phyloP scores from a whole-genome alignment of 2,329 filamentous ascomycete genomes.

The Penicillium capsulatum region DNA sequence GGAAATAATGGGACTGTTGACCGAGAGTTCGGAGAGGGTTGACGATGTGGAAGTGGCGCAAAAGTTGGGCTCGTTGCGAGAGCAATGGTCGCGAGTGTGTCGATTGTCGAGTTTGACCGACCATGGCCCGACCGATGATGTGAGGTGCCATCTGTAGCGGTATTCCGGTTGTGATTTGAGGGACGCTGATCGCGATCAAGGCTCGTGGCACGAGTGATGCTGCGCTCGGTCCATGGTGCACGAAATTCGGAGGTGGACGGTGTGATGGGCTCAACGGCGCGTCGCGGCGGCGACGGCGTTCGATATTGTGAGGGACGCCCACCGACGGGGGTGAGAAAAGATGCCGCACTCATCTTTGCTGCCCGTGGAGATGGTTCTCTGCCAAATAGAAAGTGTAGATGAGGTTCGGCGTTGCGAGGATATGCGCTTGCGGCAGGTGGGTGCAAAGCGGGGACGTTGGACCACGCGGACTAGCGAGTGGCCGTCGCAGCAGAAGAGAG shows the following conservation, averaged over 20 bases:
- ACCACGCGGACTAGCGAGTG: constrained; percentile 41
- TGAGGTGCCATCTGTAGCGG: constrained; percentile 19
- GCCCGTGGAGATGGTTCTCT: constrained; percentile 10
- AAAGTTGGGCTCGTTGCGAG: constrained; percentile 48
- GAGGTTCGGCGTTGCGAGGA: constrained; percentile 22
- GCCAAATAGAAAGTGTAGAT: constrained; percentile 9
- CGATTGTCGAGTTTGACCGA: constrained; percentile 45
- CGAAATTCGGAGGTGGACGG: constrained; percentile 34
- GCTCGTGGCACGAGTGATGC: constrained; percentile 21
- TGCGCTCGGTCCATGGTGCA: constrained; percentile 30
- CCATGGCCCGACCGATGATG: constrained; percentile 38
- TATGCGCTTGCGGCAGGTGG: constrained; percentile 35
- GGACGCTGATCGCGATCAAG: constrained; percentile 23
- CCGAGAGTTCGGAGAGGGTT: constrained; percentile 26
- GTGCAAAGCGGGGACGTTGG: constrained; percentile 41
- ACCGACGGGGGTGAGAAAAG: constrained; percentile 34
- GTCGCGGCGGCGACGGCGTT: constrained; percentile 46
- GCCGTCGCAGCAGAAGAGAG: constrained; percentile 34
- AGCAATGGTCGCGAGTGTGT: constrained; percentile 50
- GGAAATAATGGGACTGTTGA: constrained; percentile 28
- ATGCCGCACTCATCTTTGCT: constrained; percentile 39
- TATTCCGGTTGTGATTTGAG: constrained; percentile 20
- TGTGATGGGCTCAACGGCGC: constrained; percentile 46
- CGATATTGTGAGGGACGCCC: constrained; percentile 42
- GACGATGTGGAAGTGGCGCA: constrained; percentile 32